Evolutionary conservation across 495 filamentous ascomycete genomes (phyloP), one percentile per base, ranked within the genome.

Genomic region (Hypoxylon rickii): DNA sequence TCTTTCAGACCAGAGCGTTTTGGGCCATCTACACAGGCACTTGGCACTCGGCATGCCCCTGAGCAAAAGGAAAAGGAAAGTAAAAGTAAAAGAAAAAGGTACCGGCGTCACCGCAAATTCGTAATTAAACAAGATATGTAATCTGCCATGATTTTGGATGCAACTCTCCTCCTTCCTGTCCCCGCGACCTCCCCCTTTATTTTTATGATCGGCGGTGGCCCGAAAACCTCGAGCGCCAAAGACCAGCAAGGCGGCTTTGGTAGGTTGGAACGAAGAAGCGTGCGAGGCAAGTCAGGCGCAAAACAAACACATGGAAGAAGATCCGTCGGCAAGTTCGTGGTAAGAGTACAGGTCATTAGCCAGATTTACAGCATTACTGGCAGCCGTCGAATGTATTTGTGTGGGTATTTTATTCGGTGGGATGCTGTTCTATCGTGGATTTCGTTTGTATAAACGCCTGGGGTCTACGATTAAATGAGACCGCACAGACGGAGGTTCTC

Each of bases 401-500:
- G 46, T 48, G 29, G 58, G 55, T 59, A 63, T 66, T 65, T 53
- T 52, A 32, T 44, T 49, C 33, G 32, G 46, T 44, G 49, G 43
- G 32, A 38, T 29, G 54, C 7, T 51, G 40, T 42, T 50, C n/a
- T n/a, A 45, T 50, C 24, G 39, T 52, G 21, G 42, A 29, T 48
- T 47, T 40, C 39, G 31, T 55, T 38, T 32, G n/a, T 41, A 20
- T 48, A 40, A 24, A 34, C 42, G 18, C 34, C 11, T 51, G 32
- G 32, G 8, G 19, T 40, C 29, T 10, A 50, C 53, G 50, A 72
- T 76, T 88, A 98, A 82, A 98, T 97, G 72, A 98, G 83, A 83
- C 94, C 94, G 76, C 94, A 97, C 65, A 95, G 82, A 72, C 95
- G 89, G 55, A 98, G 86, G 79, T 98, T 98, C 77, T 97, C 95